Evolutionary conservation across 2,329 filamentous ascomycete genomes (phyloP), one percentile per base, ranked within the genome.

Genomic region (Beauveria sp.): DNA sequence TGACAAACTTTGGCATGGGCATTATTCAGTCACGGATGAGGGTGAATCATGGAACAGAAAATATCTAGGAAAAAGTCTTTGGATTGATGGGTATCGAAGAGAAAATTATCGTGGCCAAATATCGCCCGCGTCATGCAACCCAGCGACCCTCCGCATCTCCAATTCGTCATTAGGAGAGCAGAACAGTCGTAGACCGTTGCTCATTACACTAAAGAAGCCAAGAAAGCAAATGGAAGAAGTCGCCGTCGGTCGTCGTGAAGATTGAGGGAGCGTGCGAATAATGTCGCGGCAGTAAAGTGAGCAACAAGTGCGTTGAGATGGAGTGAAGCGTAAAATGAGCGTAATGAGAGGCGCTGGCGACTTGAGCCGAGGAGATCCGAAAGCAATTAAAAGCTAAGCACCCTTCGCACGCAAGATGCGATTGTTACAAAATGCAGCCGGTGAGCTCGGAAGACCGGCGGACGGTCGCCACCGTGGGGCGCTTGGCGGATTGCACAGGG

Each of bases 21-120:
- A 52, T 7, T 51, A 7, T 28, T 37, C 9, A 20, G 7, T 51
- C 46, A 52, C 34, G n/a, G 30, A 20, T 16, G 30, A 28, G 14
- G 5, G 8, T 37, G 20, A n/a, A 50, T 47, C 8, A 30, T 34
- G 22, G 10, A n/a, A 5, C n/a, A 24, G 6, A 3, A 43, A 48
- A 51, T 1, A 40, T 43, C 3, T 43, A 24, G 16, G 24, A 9
- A 43, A 55, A 48, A 55, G 34, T 59, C 37, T 62, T 61, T 65
- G 64, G 64, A 65, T 65, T 65, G 61, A 64, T 62, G 64, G 64
- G 64, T 65, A 65, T 65, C 64, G 62, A 64, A 65, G 60, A 48
- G 55, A 63, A 58, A 62, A 62, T 62, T 57, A 58, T 24, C 48
- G 60, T 53, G 48, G 60, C 55, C 54, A 55, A 58, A 58, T 41